Evolutionary conservation across 1,284 basidiomycete genomes (phyloP), one percentile per base, ranked within the genome.

Genomic region (Chondrostereum purpureum): DNA sequence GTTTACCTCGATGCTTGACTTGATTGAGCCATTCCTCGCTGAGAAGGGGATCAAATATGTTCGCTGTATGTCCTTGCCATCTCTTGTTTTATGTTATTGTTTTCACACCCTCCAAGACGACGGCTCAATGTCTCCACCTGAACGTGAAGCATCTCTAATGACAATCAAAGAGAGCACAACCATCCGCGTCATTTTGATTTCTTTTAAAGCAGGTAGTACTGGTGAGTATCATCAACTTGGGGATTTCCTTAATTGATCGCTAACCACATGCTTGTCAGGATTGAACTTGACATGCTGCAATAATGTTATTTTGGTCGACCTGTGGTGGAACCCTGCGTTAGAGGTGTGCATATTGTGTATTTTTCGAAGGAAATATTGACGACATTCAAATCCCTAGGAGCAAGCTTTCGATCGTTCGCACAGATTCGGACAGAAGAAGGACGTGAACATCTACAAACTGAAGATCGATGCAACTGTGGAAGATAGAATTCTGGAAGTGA

Each of bases 341-440:
- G 88, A 92, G 69, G 83, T 78, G 49, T 37, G 63, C 54, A 14
- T 22, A 14, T 17, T 46, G 13, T 34, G 16, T 11, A 11, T 11
- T 39, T 44, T n/a, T n/a, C n/a, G n/a, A n/a, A n/a, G n/a, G n/a
- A n/a, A n/a, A n/a, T n/a, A n/a, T n/a, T n/a, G n/a, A n/a, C n/a
- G n/a, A n/a, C n/a, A n/a, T n/a, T n/a, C 12, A 50, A 27, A 22
- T 33, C 8, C 43, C 31, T 52, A 80, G 75, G 88, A 92, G 53
- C 93, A 97, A 70, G 93, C 93, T 0, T 95, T 95, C 56, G 95
- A 97, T 62, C 85, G 95, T 44, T 87, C 90, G 0, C 91, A 94
- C 70, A 79, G 90, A 34, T 80, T 89, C 44, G 92, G 94, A 8
- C 95, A 98, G 67, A 86, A 72, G 40, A 78, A 83, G 12, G 77